These are phyloP conservation scores for Xylaria sp. DNA, from an alignment of 2,329 filamentous ascomycete genomes.

Conservation along the genomic window DNA sequence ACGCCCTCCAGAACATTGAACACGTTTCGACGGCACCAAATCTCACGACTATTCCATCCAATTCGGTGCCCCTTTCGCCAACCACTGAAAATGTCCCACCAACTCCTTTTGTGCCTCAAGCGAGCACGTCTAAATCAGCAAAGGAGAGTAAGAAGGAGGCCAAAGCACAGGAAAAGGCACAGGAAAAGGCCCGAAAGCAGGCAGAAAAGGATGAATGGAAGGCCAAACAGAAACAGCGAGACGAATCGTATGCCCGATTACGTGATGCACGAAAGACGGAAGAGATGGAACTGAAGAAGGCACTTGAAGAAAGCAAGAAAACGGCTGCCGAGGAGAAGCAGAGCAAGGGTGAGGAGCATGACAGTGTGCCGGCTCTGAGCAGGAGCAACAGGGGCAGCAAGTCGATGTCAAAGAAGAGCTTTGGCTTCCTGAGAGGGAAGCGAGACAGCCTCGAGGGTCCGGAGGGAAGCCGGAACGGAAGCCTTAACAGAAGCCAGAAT, in stretches of 20 bases:
- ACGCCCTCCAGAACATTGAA: constrained; percentile 54
- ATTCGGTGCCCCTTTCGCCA: constrained; percentile 30
- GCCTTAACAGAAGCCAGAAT: constrained; percentile 26
- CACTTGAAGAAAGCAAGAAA: constrained; percentile 50
- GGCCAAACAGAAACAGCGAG: constrained; percentile 40
- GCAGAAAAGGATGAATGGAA: constrained; percentile 44
- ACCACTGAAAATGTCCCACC: constrained; percentile 26
- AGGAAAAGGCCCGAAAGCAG: constrained; percentile 37
- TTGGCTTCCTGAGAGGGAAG: constrained; percentile 55
- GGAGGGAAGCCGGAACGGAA: constrained; percentile 30
- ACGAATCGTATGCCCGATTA: constrained; percentile 33
- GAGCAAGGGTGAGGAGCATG: constrained; percentile 51
- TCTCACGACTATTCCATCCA: constrained; percentile 19
- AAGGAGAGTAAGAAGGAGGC: constrained; percentile 68
- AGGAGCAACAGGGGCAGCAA: constrained; percentile 68
- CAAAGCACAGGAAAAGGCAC: constrained; percentile 31
- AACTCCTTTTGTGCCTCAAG: constrained; percentile 19
- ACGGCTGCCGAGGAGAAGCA: constrained; percentile 52
- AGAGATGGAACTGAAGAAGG: constrained; percentile 54
- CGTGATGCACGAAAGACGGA: constrained; percentile 41
- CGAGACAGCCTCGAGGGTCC: constrained; percentile 33
- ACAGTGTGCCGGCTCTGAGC: constrained; percentile 42
- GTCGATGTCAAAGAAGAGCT: constrained; percentile 72
- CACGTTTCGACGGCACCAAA: constrained; percentile 61
- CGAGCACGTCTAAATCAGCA: constrained; percentile 26